phyloP scores from a whole-genome alignment of 495 filamentous ascomycete species.

The Chaetomium fimeti region DNA sequence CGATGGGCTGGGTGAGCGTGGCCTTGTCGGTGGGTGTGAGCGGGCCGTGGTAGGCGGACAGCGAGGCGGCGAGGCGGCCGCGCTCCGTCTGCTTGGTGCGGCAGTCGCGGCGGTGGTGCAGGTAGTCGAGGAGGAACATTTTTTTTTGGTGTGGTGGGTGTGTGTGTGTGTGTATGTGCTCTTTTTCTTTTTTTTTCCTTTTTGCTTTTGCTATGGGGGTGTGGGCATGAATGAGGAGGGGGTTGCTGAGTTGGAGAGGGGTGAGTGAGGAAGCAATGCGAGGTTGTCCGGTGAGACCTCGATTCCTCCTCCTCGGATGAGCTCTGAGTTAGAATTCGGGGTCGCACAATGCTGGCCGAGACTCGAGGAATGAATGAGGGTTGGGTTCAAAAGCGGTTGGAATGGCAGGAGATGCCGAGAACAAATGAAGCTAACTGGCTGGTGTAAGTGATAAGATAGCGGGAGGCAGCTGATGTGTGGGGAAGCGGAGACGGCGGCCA shows the following conservation, averaged over 20 bases:
- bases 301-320: too few relatives aligned
- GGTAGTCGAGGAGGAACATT: conserved; percentile 58
- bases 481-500: conserved; percentile 4
- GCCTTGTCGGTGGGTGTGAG: conserved; percentile 60
- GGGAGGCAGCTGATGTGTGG: conserved; percentile 13
- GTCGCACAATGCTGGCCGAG: neutral
- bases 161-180: conserved; percentile 11
- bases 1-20: conserved; percentile 72
- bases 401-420: neutral
- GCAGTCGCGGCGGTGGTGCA: conserved; percentile 61
- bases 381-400: neutral
- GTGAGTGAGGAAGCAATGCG: neutral
- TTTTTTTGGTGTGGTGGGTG: conserved; percentile 27
- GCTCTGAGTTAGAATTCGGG: neutral
- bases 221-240: neutral
- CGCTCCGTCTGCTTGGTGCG: conserved; percentile 76
- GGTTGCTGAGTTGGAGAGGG: neutral
- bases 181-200: conserved; percentile 33
- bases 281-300: neutral
- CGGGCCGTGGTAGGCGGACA: conserved; percentile 64
- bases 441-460: conserved; percentile 33
- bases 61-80: conserved; percentile 60
- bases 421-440: neutral
- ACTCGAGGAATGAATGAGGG: neutral
- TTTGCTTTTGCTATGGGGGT: too few relatives aligned